A percentile compares a stretch with the other conserved stretches of the same genome.
Evolutionary conservation across 2,329 filamentous ascomycete genomes (phyloP).

Genomic region (Anisogramma anomala): DNA sequence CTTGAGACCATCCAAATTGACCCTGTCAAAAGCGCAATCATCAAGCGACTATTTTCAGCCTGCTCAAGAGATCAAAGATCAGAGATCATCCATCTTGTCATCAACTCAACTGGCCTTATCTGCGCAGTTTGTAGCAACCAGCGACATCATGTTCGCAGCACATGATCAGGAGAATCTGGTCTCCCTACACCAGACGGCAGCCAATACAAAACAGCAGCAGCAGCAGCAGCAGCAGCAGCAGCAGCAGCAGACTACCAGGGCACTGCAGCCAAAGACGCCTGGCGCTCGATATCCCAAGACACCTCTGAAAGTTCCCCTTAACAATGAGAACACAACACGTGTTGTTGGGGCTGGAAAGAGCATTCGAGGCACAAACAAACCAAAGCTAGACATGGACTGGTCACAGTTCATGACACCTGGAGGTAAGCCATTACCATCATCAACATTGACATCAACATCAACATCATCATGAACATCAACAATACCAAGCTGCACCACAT

Average conservation of each 20-base stretch:
- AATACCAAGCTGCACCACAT: neutral
- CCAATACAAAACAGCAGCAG: conserved; percentile 59
- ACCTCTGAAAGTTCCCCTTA: conserved; percentile 62
- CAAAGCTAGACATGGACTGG: conserved; percentile 11
- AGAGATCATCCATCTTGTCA: too few relatives aligned
- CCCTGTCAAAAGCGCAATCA: too few relatives aligned
- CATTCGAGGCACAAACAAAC: conserved; percentile 26
- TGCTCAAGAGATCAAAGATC: too few relatives aligned
- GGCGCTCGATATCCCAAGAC: conserved; percentile 68
- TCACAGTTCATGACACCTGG: conserved; percentile 53
- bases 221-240: too few relatives aligned
- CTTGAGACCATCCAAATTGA: too few relatives aligned
- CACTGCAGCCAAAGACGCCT: conserved; percentile 64
- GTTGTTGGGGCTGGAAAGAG: conserved; percentile 41
- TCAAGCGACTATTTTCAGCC: too few relatives aligned
- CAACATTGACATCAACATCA: neutral
- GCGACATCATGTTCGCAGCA: conserved; percentile 50
- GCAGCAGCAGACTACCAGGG: conserved; percentile 30
- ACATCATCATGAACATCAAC: too few relatives aligned
- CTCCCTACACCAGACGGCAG: conserved; percentile 59
- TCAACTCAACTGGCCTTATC: neutral
- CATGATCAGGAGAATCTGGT: conserved; percentile 83
- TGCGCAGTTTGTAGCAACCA: neutral
- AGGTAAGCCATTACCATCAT: conserved; percentile 42
- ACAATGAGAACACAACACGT: conserved; percentile 71